These are phyloP conservation scores for Blastocystis sp. DNA, from an alignment of 352 stramenopile species.

Conservation along the genomic window DNA sequence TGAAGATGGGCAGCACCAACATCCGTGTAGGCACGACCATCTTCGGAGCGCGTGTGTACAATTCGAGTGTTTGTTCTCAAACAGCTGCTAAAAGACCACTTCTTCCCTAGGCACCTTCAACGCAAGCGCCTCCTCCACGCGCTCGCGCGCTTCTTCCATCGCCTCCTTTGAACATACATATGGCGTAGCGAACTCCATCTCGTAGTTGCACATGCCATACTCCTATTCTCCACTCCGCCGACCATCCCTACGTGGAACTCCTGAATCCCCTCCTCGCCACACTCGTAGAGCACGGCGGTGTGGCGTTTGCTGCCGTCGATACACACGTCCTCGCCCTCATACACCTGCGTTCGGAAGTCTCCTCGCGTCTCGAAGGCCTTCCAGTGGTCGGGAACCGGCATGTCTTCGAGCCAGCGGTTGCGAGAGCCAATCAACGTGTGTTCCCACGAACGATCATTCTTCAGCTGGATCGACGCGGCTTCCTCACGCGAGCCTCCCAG, in stretches of 20 bases:
- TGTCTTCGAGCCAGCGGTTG: slow-evolving; percentile 40
- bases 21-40: slow-evolving; percentile 92
- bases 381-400: not conserved
- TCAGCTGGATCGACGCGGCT: not conserved
- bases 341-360: not conserved
- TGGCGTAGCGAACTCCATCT: slow-evolving; percentile 22
- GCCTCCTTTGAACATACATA: not conserved
- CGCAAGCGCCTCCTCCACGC: not conserved
- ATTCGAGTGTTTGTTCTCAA: slow-evolving; percentile 18
- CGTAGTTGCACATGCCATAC: slow-evolving; percentile 51
- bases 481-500: not conserved
- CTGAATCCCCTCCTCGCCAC: not conserved
- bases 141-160: not conserved
- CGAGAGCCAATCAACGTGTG: slow-evolving; percentile 8
- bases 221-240: not conserved
- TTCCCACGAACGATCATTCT: slow-evolving; percentile 14
- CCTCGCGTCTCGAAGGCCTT: not conserved
- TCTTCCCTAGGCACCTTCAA: not conserved
- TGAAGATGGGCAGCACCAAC: slow-evolving; percentile 82
- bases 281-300: slow-evolving; percentile 29
- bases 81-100: not conserved
- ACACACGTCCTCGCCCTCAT: slow-evolving; percentile 36
- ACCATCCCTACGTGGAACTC: not conserved
- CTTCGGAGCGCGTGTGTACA: slow-evolving; percentile 85
- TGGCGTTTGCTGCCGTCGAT: slow-evolving; percentile 32